Base-by-base conservation (phyloP, 139 green algal species). In the Trebouxia sp. region DNA sequence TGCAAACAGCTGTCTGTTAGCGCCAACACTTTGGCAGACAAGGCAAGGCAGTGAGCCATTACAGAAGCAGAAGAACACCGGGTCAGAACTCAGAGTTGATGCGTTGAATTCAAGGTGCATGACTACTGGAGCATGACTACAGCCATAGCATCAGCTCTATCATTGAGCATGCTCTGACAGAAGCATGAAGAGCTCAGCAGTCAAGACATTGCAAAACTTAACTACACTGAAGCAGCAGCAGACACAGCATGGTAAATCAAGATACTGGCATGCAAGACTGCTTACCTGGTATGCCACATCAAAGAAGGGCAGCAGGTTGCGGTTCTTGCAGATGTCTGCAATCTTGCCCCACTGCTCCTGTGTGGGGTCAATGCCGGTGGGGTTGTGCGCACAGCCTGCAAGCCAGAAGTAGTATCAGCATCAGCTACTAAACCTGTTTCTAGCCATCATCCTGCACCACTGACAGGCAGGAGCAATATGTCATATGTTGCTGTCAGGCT, bases 331-430 rank as follows among this genome's bases (percentile, higher is more conserved):
- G 42, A 98, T 84, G 65, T 98, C 92, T 26, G 92, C 93, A 42
- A 99, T 98, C 83, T 92, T 65, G 26, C 75, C 45, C 97, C 97
- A 99, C 92, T 99, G 94, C 83, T 98, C 94, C 15, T 78, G 55
- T 15, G 94, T 98, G 58, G 97, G 97, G 88, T 99, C 97, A 28
- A 99, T 92, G 56, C 97, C 97, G 1, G 96, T 99, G 41, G 96
- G 96, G 90, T 99, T 99, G 89, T 99, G 96, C 11, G 96, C 96
- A 82, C 96, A 99, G 28, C 93, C 92, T 95, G 87, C 58, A 70
- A 24, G 14, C 22, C 32, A 41, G 12, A 38, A n/a, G 11, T 22
- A 32, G n/a, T 3, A 45, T 32, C 28, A 51, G 3, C 12, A 32
- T 69, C 3, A 6, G 28, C 48, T n/a, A 17, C 48, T 58, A n/a